A percentile compares a stretch with the other conserved stretches of the same genome.
Evolutionary conservation across 2,329 filamentous ascomycete genomes (phyloP).

Genomic region (Penicillium corylophilum): DNA sequence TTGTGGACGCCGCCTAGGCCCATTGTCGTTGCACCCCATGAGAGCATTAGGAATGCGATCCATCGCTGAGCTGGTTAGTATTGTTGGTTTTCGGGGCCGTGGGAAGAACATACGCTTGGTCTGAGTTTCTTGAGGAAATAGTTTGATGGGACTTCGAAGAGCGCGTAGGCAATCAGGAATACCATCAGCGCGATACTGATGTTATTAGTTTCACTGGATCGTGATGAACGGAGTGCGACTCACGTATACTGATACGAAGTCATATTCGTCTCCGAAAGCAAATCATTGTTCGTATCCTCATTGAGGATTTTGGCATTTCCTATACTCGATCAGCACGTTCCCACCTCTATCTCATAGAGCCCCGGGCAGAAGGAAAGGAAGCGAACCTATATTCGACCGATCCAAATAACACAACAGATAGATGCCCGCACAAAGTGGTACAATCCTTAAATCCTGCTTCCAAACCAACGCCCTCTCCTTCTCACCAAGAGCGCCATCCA

Average conservation of each 20-base stretch:
- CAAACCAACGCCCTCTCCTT: conserved; percentile 45
- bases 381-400: conserved; percentile 63
- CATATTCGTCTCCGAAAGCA: conserved; percentile 63
- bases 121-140: conserved; percentile 50
- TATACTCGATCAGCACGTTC: conserved; percentile 20
- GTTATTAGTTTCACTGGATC: conserved; percentile 5
- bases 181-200: conserved; percentile 48
- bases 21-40: conserved; percentile 51
- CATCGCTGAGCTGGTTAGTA: conserved; percentile 34
- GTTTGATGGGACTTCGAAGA: conserved; percentile 53
- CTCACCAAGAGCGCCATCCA: conserved; percentile 11
- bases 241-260: conserved; percentile 60
- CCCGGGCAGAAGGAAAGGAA: no score
- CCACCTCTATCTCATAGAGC: background rate
- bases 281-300: conserved; percentile 58
- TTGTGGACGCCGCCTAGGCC: conserved; percentile 48
- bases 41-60: conserved; percentile 52
- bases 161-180: conserved; percentile 49
- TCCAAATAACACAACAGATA: conserved; percentile 70
- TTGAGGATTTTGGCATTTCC: conserved; percentile 67
- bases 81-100: background rate
- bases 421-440: conserved; percentile 63
- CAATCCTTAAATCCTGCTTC: conserved; percentile 63
- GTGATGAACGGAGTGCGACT: conserved; percentile 6
- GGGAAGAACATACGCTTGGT: conserved; percentile 37